Conservation (phyloP, 1,139 yeast species). For the Candida tunisiensis region DNA sequence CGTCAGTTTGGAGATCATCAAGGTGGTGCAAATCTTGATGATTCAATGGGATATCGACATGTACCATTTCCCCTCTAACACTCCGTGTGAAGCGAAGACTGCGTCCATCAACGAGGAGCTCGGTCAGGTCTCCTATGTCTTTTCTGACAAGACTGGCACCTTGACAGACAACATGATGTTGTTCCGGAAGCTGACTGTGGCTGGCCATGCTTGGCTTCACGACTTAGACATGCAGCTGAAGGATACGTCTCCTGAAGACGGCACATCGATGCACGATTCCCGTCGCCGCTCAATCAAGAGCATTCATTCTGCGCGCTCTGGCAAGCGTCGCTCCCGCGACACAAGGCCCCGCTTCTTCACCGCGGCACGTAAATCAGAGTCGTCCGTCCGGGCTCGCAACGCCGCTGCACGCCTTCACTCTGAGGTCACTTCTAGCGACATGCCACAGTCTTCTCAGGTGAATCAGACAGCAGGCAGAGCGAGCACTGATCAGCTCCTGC, state of each 20-base stretch:
- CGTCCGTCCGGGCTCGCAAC: background rate
- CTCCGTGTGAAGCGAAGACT: constrained; percentile 90
- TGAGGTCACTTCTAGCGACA: too few species aligned
- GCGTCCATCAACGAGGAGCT: constrained; percentile 91
- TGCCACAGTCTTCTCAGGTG: constrained; percentile 1
- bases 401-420: too few species aligned
- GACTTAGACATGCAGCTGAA: constrained; percentile 37
- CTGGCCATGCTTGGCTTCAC: constrained; percentile 85
- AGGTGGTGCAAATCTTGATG: constrained; percentile 65
- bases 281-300: too few species aligned
- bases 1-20: constrained; percentile 92
- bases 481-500: too few species aligned
- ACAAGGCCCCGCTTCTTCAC: background rate
- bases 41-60: constrained; percentile 86
- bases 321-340: background rate
- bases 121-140: constrained; percentile 90
- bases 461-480: too few species aligned
- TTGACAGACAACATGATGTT: constrained; percentile 84
- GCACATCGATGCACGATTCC: background rate
- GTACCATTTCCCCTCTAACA: constrained; percentile 72
- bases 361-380: too few species aligned
- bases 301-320: background rate
- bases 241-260: constrained; percentile 1
- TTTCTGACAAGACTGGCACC: constrained; percentile 96
- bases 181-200: constrained; percentile 66